Percentiles rank a stretch among this genome's conserved stretches.
These are phyloP conservation scores for Shiraia sp. DNA, from an alignment of 2,329 filamentous ascomycete genomes.

Conservation along the genomic window DNA sequence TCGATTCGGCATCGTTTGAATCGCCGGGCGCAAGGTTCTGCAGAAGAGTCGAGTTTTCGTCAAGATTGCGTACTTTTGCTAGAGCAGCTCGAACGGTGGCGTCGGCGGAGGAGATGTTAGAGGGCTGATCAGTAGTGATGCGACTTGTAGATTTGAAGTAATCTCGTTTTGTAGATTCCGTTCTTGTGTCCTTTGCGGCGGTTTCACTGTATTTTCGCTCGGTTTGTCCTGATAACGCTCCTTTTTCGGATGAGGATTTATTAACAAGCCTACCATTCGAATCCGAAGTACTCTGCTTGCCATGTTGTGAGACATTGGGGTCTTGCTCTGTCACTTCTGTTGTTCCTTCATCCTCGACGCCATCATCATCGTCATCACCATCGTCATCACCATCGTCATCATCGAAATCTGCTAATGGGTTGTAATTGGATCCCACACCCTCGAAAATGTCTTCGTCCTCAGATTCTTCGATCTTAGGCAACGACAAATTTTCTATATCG, in stretches of 20 bases:
- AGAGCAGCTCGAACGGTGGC: slow-evolving; percentile 81
- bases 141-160: slow-evolving; percentile 21
- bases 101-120: slow-evolving; percentile 59
- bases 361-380: slow-evolving; percentile 49
- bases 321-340: slow-evolving; percentile 1
- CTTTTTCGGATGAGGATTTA: too few species aligned
- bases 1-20: slow-evolving; percentile 48
- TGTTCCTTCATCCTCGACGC: slow-evolving; percentile 11
- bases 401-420: slow-evolving; percentile 59
- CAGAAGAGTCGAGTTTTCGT: slow-evolving; percentile 50
- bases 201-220: too few species aligned
- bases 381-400: too few species aligned
- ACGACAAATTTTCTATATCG: slow-evolving; percentile 42
- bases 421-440: slow-evolving; percentile 62
- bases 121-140: slow-evolving; percentile 33
- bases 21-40: slow-evolving; percentile 37
- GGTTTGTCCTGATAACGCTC: too few species aligned
- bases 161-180: slow-evolving; percentile 21
- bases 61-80: slow-evolving; percentile 69
- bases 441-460: slow-evolving; percentile 65
- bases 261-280: too few species aligned
- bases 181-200: slow-evolving; percentile 4
- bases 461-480: slow-evolving; percentile 47
- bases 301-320: background rate
- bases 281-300: too few species aligned